Evolutionary conservation across 148 eudicot genomes (phyloP), one percentile per base, ranked within the genome.

Genomic region (Arbutus unedo): DNA sequence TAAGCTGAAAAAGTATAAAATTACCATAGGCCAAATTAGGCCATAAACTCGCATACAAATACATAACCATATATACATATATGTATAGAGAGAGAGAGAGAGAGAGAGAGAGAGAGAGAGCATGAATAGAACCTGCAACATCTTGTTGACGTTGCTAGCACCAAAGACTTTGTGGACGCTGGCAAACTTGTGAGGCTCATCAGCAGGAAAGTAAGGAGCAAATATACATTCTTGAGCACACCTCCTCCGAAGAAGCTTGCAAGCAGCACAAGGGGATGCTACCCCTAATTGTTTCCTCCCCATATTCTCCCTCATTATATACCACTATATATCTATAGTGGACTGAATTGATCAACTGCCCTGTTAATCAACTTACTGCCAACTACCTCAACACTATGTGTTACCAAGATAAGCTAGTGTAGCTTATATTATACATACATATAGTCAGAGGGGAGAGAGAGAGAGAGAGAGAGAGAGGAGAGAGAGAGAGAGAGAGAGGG

Each of bases 101-200:
- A 57, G 62, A 57, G 62, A 57, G 62, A 57, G 62, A 50, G 54
- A 50, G 54, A 50, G 54, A 50, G 38, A 31, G 38, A 31, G 38
- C 0, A 31, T 31, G 38, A 31, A 38, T n/a, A 3, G 62, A 74
- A 92, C 95, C 94, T 92, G 95, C 53, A 94, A 74, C 95, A 94
- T 93, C 31, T 74, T 74, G 48, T 43, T 74, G 25, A 74, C 77
- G 38, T 74, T 74, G 55, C 77, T 76, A 1, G 92, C 92, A 0
- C 92, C 92, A 77, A 88, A 90, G 44, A 90, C 84, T 54, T 90
- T 90, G 89, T 90, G 92, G 54, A 90, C 92, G 49, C 85, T 90
- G 53, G 89, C 91, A 49, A 90, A 90, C 41, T 88, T 88, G 16
- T 87, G 89, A 0, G 92, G 92, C 76, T 90, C 89, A 45, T 90